Conservation (phyloP, 2,329 filamentous ascomycete genomes). For the Coleophoma eucalyptorum region DNA sequence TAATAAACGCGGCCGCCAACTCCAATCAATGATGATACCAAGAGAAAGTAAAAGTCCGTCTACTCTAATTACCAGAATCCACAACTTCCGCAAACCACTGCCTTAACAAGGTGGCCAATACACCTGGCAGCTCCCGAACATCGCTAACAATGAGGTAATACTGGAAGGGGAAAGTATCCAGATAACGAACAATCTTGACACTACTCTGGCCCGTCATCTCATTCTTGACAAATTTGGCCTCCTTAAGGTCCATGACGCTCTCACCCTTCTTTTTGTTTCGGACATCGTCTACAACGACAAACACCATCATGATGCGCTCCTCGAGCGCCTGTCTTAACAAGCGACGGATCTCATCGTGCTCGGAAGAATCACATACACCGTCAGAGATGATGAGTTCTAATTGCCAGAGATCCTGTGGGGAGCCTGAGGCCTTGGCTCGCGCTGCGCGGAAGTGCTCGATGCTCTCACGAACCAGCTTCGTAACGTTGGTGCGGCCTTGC, state of each 20-base stretch:
- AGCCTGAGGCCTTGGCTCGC: constrained; percentile 44
- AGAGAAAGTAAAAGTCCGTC: no score
- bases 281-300: constrained; percentile 83
- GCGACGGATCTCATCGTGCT: constrained; percentile 78
- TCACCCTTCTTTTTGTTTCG: constrained; percentile 47
- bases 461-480: constrained; percentile 69
- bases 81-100: constrained; percentile 86
- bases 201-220: constrained; percentile 51
- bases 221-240: constrained; percentile 76
- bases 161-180: constrained; percentile 94
- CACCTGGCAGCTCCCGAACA: constrained; percentile 83
- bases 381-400: constrained; percentile 90
- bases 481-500: constrained; percentile 83
- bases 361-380: constrained; percentile 77
- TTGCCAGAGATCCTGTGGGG: constrained; percentile 83
- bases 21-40: no score
- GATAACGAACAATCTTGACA: constrained; percentile 82
- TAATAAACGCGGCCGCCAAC: no score
- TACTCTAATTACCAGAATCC: constrained; percentile 15
- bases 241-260: constrained; percentile 83
- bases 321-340: constrained; percentile 85
- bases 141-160: constrained; percentile 96
- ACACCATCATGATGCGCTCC: constrained; percentile 96
- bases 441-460: constrained; percentile 81
- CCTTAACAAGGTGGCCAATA: constrained; percentile 81